Evolutionary conservation across 2,329 filamentous ascomycete genomes (phyloP), one percentile per base, ranked within the genome.

Genomic region (Neopestalotiopsis rosae): DNA sequence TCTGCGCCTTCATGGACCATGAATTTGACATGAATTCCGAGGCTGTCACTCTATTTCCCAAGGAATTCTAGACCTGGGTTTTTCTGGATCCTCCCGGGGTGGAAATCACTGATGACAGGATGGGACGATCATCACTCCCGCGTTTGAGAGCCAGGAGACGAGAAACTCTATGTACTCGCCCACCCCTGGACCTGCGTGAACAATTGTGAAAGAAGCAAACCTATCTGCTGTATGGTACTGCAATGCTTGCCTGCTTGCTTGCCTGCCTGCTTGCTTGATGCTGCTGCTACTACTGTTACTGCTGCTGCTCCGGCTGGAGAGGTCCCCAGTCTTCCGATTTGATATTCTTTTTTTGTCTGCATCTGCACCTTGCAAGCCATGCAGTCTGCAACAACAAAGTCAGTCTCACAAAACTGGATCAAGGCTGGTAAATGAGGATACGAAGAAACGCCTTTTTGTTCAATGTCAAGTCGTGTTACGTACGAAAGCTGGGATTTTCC

Each of bases 91-190:
- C 24, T 28, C 34, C 14, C 59, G 30, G 32, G 59, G 32, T 28
- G 24, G 24, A 28, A 28, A 40, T 17, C 20, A 20, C 20, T 45
- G 61, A 64, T 64, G 61, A 64, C 40, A 49, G 61, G 61, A 64
- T 64, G n/a, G 12, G 40, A 28, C 24, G 61, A 49, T 64, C 61
- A 45, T 13, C 38, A 28, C 40, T 64, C 42, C 61, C 61, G 61
- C 42, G 61, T 64, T 49, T 45, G 61, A 64, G 34, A 49, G 10
- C 40, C 3, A 49, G 40, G 61, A 64, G 38, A 34, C 61, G 14
- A 24, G 38, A 64, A 28, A 64, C n/a, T 49, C 38, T 64, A 49
- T 32, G 20, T n/a, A 52, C 45, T 20, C 45, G 14, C 34, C 24
- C 24, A 28, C 3, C 45, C 45, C n/a, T 14, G 45, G 7, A 52